Conservation (phyloP, 495 filamentous ascomycete genomes). For the Podospora pseudoanserina region DNA sequence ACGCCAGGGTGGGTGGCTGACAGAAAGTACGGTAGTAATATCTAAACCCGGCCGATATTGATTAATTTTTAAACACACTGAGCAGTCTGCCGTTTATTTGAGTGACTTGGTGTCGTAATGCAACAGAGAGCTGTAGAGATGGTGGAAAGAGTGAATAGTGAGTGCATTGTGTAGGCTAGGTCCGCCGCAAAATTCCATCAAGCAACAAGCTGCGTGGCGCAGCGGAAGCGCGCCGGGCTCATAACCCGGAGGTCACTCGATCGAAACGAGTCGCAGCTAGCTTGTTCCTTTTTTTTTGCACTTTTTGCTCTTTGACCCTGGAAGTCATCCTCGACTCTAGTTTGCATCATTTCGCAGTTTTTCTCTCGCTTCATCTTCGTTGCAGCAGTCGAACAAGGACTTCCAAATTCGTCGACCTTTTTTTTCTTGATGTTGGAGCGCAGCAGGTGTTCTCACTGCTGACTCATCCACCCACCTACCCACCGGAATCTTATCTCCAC, state of each 20-base stretch:
- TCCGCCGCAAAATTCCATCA: not conserved
- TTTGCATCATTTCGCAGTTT: no score
- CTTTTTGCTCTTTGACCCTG: constrained; percentile 5
- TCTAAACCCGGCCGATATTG: not conserved
- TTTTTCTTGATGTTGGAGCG: not conserved
- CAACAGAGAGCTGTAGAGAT: not conserved
- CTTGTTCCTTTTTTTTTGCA: constrained; percentile 18
- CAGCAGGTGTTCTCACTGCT: not conserved
- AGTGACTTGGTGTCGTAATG: not conserved
- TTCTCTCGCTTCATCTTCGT: no score
- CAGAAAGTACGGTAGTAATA: not conserved
- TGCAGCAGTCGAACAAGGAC: no score
- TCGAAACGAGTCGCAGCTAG: constrained; percentile 15
- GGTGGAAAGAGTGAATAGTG: no score
- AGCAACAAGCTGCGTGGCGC: constrained; percentile 15
- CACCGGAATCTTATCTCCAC: no score
- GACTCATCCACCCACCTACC: not conserved
- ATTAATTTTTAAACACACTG: not conserved
- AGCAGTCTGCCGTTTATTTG: not conserved
- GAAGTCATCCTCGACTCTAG: no score
- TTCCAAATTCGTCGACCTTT: no score
- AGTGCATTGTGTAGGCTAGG: not conserved
- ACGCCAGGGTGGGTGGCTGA: not conserved
- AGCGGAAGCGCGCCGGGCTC: constrained; percentile 18
- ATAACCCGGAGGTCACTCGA: constrained; percentile 20